phyloP scores from a whole-genome alignment of 225 moss, liverwort and hornwort genomes.

The Polytrichum commune region DNA sequence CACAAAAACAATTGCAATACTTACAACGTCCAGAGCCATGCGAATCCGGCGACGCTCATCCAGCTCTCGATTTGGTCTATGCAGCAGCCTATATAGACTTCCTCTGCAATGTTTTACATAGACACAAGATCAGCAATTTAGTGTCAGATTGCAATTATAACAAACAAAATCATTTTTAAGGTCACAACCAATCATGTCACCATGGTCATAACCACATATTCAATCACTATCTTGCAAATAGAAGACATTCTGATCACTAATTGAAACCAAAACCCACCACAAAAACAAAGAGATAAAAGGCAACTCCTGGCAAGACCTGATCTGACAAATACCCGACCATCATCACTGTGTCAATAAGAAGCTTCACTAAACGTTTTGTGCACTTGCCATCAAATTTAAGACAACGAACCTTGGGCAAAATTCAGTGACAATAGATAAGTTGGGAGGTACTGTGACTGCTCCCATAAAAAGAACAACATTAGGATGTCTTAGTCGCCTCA shows the following conservation, averaged over 20 bases:
- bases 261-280: no score
- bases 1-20: slow-evolving; percentile 2
- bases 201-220: no score
- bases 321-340: no score
- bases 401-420: slow-evolving; percentile 84
- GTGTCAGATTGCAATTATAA: not conserved
- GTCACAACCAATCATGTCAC: no score
- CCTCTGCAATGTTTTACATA: slow-evolving; percentile 45
- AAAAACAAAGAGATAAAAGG: no score
- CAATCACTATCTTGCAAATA: no score
- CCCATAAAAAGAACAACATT: slow-evolving; percentile 98
- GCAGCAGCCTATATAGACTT: slow-evolving; percentile 89
- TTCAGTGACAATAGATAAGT: slow-evolving; percentile 91
- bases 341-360: no score
- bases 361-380: no score
- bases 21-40: slow-evolving; percentile 96
- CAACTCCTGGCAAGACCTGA: no score
- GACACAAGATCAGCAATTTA: not conserved
- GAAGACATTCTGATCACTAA: no score
- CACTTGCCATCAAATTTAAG: no score
- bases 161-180: no score
- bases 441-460: slow-evolving; percentile 93
- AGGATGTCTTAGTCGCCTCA: slow-evolving; percentile 93
- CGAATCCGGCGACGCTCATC: slow-evolving; percentile 92
- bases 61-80: slow-evolving; percentile 94